Evolutionary conservation across 208 protist genomes (phyloP), one percentile per base, ranked within the genome.

Genomic region (Leishmania mexicana): DNA sequence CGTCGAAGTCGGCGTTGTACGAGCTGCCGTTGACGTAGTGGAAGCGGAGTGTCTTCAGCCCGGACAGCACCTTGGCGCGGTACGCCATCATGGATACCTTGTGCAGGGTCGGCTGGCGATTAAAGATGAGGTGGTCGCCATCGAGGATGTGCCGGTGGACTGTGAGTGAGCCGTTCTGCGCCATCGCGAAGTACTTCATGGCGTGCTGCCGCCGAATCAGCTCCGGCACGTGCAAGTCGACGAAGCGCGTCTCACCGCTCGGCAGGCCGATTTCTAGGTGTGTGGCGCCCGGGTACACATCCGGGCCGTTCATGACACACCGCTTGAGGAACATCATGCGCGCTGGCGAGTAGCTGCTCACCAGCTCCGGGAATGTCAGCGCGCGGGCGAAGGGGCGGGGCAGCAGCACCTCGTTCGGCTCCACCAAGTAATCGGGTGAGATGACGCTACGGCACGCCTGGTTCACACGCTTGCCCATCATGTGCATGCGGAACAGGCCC

Each of bases 1-100:
- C 99, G 94, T 99, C 99, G 89, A 99, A 99, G 94, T 99, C 99
- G 19, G 99, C 99, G 89, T 99, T 99, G 94, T 99, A 99, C n/a
- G 98, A 99, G 84, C 99, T 99, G 90, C 99, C 99, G 92, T 99
- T 99, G 58, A 99, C 98, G 92, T 99, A 99, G 92, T 99, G 99
- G 86, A 99, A 99, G 78, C 99, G 96, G 68, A 99, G 90, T 60
- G 98, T 99, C 85, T 97, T 94, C 85, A 99, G 95, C 10, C 91
- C 96, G n/a, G 93, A 94, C 5, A 99, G 91, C 21, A 99, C 97
- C 80, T 96, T 94, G 31, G 91, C 95, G 10, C 90, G 85, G 85
- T 99, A 99, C 15, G 95, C 99, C 96, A 99, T 99, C 91, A 99
- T 99, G 82, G 94, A 98, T 19, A 98, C 94, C 91, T 99, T 99